Evolutionary conservation across 164 flowering plant genomes (phyloP), one percentile per base, ranked within the genome.

Genomic region (Aristolochia californica): DNA sequence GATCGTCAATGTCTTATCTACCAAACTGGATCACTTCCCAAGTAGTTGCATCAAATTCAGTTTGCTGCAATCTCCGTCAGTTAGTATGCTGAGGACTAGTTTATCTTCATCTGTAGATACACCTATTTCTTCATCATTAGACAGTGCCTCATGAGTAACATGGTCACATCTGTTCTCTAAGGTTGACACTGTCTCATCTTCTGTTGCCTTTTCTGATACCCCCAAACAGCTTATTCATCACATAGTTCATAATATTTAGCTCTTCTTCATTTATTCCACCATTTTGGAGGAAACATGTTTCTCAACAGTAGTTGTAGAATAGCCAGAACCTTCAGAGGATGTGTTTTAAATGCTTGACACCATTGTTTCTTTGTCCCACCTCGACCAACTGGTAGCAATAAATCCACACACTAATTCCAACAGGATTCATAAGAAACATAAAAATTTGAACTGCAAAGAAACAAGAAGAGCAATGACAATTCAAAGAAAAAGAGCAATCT

Each of bases 221-320:
- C 55, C 75, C 65, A 45, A 93, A 75, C 43, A 93, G 70, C 70
- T 75, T 84, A 63, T 75, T 75, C 90, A 88, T 67, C 56, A 91
- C 84, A 16, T 82, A 74, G 22, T 72, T 72, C 98, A 91, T 88
- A 51, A 84, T 53, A 62, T 72, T 57, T 23, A 86, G 27, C 68
- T 91, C 95, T 59, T 83, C 74, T 51, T 75, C 72, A 49, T 77
- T 58, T 34, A 82, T 49, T 27, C 59, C 76, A 58, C 55, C 74
- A 68, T 26, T 30, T 34, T 17, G 64, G 68, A 49, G 53, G n/a
- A 22, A 63, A 49, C 40, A 15, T 16, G 60, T 58, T 63, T 66
- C 48, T 34, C 63, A 20, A 50, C 63, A 14, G 57, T 53, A 62
- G 63, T 26, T 25, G 65, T 61, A 64, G 43, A 43, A 62, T 75